Evolutionary conservation across 2,329 filamentous ascomycete species (phyloP).

Genomic region (Scedosporium boydii): DNA sequence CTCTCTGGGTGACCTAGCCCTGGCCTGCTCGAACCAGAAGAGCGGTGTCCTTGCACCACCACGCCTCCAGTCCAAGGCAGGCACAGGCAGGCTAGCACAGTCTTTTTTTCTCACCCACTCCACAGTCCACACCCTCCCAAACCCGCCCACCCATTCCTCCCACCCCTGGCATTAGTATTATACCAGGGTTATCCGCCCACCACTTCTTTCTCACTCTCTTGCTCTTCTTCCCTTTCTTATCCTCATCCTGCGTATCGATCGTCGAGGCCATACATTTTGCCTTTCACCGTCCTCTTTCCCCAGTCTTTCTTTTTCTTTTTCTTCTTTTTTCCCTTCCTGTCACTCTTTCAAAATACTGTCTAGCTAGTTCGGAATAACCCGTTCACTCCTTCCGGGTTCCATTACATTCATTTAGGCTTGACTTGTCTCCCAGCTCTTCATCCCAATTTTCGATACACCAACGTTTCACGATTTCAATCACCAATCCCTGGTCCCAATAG

Average conservation of each 20-base stretch:
- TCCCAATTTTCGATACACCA: not conserved
- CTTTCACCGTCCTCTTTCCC: constrained; percentile 23
- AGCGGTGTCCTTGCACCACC: not conserved
- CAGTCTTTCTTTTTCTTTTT: constrained; percentile 15
- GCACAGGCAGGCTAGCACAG: too few species aligned
- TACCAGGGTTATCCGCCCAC: constrained; percentile 26
- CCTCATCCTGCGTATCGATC: constrained; percentile 14
- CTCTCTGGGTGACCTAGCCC: not conserved
- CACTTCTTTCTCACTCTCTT: constrained; percentile 22
- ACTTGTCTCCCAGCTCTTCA: constrained; percentile 1
- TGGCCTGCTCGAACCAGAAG: not conserved
- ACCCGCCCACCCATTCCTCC: constrained; percentile 18
- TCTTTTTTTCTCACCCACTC: not conserved
- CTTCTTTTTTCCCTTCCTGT: constrained; percentile 12
- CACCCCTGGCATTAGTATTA: constrained; percentile 16
- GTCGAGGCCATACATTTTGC: constrained; percentile 20
- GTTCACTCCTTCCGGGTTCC: constrained; percentile 22
- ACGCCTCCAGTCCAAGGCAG: not conserved
- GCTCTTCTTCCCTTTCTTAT: constrained; percentile 22
- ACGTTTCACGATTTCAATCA: not conserved
- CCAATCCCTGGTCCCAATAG: not conserved
- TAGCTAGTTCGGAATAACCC: constrained; percentile 1
- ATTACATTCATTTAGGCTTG: constrained; percentile 10
- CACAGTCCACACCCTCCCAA: constrained; percentile 6
- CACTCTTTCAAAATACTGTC: constrained; percentile 8